Evolutionary conservation across 2,329 filamentous ascomycete genomes (phyloP).

Genomic region (Penicillium thymicola): DNA sequence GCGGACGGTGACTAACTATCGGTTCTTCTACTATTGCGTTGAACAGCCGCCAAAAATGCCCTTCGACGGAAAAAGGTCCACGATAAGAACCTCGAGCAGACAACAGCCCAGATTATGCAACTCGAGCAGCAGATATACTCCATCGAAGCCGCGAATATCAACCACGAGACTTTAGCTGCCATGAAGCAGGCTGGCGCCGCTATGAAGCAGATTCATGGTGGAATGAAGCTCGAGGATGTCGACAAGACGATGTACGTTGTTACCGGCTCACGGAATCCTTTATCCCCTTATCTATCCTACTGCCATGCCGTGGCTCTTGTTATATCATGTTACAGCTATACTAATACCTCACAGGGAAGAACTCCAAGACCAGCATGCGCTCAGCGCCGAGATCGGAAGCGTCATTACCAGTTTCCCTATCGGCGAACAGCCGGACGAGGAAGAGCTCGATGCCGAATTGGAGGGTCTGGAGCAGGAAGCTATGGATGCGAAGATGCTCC

Average conservation of each 20-base stretch:
- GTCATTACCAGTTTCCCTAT: conserved; percentile 72
- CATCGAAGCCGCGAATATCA: conserved; percentile 98
- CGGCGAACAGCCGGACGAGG: conserved; percentile 73
- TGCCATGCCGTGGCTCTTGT: neutral
- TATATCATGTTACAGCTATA: neutral
- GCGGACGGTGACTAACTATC: neutral
- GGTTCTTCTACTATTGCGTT: neutral
- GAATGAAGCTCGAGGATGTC: conserved; percentile 89
- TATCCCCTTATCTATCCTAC: neutral
- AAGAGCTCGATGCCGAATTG: conserved; percentile 80
- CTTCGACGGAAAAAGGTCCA: conserved; percentile 91
- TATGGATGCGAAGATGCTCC: conserved; percentile 89
- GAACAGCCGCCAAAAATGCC: conserved; percentile 83
- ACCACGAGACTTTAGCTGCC: conserved; percentile 88
- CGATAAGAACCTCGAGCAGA: conserved; percentile 89
- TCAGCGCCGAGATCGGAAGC: conserved; percentile 87
- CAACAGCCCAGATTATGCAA: conserved; percentile 81
- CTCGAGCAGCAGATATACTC: conserved; percentile 93
- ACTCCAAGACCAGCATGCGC: conserved; percentile 84
- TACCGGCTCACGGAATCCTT: neutral
- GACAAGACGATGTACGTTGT: conserved; percentile 83
- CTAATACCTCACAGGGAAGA: conserved; percentile 63
- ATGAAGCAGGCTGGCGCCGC: conserved; percentile 89
- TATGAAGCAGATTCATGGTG: conserved; percentile 90
- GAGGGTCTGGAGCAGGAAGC: conserved; percentile 85